Conservation (phyloP, 805 yeast genomes). For the Vanderwaltozyma verrucispora region DNA sequence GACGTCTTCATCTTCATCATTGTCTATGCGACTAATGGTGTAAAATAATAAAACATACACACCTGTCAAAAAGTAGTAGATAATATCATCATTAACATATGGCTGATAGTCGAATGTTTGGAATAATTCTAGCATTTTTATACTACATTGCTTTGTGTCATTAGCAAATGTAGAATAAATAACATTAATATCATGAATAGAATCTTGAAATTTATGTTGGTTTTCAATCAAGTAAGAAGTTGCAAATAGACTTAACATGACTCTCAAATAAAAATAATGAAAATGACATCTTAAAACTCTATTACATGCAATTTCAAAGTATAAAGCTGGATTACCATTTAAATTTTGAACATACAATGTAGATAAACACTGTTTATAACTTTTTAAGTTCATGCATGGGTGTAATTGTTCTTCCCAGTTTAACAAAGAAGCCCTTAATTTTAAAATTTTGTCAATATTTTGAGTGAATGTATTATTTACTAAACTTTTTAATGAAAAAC, state of each 20-base stretch:
- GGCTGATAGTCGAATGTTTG: conserved; percentile 13
- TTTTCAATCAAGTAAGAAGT: conserved; percentile 18
- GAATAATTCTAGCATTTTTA: conserved; percentile 14
- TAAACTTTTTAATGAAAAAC: conserved; percentile 15
- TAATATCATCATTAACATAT: conserved; percentile 15
- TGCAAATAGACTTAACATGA: conserved; percentile 14
- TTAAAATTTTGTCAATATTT: conserved; percentile 11
- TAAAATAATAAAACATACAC: conserved; percentile 14
- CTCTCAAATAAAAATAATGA: conserved; percentile 12
- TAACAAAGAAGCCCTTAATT: conserved; percentile 9
- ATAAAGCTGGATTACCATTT: conserved; percentile 11
- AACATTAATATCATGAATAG: conserved; percentile 10
- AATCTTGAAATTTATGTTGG: conserved; percentile 6
- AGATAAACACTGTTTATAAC: conserved; percentile 15
- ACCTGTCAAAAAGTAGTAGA: conserved; percentile 18
- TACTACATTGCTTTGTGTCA: conserved; percentile 7
- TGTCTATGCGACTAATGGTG: conserved; percentile 12
- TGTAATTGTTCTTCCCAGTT: conserved; percentile 19
- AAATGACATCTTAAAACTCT: conserved; percentile 18
- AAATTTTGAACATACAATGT: conserved; percentile 12
- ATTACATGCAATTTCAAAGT: conserved; percentile 14
- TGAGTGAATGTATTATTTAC: conserved; percentile 15
- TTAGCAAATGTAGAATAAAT: conserved; percentile 7
- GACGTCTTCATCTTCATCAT: conserved; percentile 6
- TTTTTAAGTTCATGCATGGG: conserved; percentile 13